phyloP scores from a whole-genome alignment of 2,329 filamentous ascomycete species.

The Xylogone sp. region DNA sequence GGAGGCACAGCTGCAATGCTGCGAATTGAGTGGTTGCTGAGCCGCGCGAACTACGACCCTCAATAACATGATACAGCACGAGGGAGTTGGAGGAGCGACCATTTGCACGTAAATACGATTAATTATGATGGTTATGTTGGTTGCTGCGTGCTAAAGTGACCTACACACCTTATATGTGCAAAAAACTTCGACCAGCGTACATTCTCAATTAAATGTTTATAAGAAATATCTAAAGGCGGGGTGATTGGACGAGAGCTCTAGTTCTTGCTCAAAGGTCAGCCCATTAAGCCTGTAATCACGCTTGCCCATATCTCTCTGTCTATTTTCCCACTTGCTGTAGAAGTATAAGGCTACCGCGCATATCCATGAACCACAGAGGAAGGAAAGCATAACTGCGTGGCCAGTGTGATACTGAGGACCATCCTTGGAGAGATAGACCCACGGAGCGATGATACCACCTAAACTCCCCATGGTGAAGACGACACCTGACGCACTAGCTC shows the following conservation, averaged over 20 bases:
- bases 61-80: no score
- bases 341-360: neutral
- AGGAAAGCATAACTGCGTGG: slow-evolving; percentile 2
- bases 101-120: no score
- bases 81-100: no score
- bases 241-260: slow-evolving; percentile 2
- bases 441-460: neutral
- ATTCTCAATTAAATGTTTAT: neutral
- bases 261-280: neutral
- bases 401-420: neutral
- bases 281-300: slow-evolving; percentile 1
- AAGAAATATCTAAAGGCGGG: slow-evolving; percentile 2
- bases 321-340: slow-evolving; percentile 1
- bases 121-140: no score
- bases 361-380: slow-evolving; percentile 1
- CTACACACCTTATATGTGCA: no score
- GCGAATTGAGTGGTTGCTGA: no score
- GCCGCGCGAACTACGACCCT: no score
- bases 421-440: slow-evolving; percentile 2
- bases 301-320: slow-evolving; percentile 1
- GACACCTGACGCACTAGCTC: slow-evolving; percentile 1
- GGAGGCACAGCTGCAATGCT: no score
- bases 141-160: no score
- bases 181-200: no score
- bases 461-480: slow-evolving; percentile 1